phyloP scores from a whole-genome alignment of 768 basidiomycete species.

The Tricholoma flavovirens region DNA sequence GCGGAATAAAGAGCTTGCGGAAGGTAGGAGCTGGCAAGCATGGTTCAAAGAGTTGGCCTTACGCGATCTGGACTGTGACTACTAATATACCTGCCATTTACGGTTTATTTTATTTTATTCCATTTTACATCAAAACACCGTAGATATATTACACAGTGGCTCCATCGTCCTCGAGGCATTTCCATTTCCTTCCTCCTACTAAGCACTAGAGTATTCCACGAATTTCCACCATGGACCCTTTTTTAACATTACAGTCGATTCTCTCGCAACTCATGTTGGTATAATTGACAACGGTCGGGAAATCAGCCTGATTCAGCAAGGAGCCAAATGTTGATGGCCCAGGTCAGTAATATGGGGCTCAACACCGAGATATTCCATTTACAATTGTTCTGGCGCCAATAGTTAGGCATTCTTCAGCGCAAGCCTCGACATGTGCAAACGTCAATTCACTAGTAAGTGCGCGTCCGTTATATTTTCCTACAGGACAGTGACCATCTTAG shows the following conservation, averaged over 20 bases:
- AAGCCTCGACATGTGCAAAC: slow-evolving; percentile 14
- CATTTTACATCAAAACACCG: too few relatives aligned
- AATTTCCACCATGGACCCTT: background rate
- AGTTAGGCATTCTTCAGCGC: slow-evolving; percentile 26
- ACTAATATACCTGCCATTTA: too few relatives aligned
- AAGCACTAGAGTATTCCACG: background rate
- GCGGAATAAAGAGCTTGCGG: slow-evolving; percentile 63
- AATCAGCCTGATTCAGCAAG: slow-evolving; percentile 9
- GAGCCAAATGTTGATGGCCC: slow-evolving; percentile 14
- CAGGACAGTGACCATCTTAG: slow-evolving; percentile 8
- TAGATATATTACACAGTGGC: too few relatives aligned
- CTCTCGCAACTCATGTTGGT: slow-evolving; percentile 13
- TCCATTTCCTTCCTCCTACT: too few relatives aligned
- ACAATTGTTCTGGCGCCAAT: background rate
- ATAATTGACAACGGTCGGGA: slow-evolving; percentile 8
- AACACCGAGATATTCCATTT: background rate
- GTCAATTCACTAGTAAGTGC: slow-evolving; percentile 16
- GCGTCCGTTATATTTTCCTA: background rate
- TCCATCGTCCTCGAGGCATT: too few relatives aligned
- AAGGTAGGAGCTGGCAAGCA: slow-evolving; percentile 34
- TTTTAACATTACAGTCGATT: slow-evolving; percentile 11
- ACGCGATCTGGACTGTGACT: too few relatives aligned
- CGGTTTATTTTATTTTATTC: too few relatives aligned
- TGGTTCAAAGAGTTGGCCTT: too few relatives aligned
- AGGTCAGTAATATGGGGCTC: slow-evolving; percentile 8